Percentiles rank a stretch among this genome's conserved stretches.
phyloP scores from a whole-genome alignment of 2,329 filamentous ascomycete species.

The Metarhizium brunneum region DNA sequence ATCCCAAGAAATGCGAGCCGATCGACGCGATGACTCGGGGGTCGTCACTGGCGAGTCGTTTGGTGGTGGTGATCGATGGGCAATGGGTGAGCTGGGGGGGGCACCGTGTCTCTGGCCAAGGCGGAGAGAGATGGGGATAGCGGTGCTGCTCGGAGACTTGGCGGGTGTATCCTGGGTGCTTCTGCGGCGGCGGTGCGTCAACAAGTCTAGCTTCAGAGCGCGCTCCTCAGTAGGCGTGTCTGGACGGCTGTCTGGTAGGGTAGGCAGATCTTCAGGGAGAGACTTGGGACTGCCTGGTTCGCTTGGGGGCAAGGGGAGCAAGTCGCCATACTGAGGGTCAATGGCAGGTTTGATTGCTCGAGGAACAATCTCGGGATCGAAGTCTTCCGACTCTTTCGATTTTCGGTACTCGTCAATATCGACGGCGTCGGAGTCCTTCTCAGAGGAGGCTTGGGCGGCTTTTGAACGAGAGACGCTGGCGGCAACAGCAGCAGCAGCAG shows the following conservation, averaged over 20 bases:
- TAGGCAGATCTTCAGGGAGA: slow-evolving; percentile 33
- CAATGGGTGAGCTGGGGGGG: slow-evolving; percentile 31
- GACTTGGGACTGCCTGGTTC: slow-evolving; percentile 39
- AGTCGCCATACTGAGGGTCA: slow-evolving; percentile 56
- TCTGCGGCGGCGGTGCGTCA: slow-evolving; percentile 37
- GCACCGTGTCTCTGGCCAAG: slow-evolving; percentile 33
- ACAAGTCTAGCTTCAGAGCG: slow-evolving; percentile 27
- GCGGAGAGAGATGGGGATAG: slow-evolving; percentile 48
- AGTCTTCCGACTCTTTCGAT: slow-evolving; percentile 23
- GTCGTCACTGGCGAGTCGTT: slow-evolving; percentile 21
- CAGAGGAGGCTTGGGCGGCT: slow-evolving; percentile 34
- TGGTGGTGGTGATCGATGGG: slow-evolving; percentile 32
- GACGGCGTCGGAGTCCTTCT: slow-evolving; percentile 24
- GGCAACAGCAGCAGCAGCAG: slow-evolving; percentile 34
- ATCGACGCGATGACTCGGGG: slow-evolving; percentile 28
- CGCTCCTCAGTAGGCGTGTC: slow-evolving; percentile 44
- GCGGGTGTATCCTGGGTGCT: slow-evolving; percentile 37
- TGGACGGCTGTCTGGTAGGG: slow-evolving; percentile 51
- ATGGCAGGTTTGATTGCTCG: slow-evolving; percentile 55
- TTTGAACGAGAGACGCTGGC: slow-evolving; percentile 31
- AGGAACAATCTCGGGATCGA: slow-evolving; percentile 50
- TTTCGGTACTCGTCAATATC: slow-evolving; percentile 12
- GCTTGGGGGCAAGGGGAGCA: slow-evolving; percentile 55
- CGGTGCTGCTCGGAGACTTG: slow-evolving; percentile 46
- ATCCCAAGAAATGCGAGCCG: slow-evolving; percentile 50